Evolutionary conservation across 2,329 filamentous ascomycete species (phyloP).

Genomic region (Fusarium vanettenii): DNA sequence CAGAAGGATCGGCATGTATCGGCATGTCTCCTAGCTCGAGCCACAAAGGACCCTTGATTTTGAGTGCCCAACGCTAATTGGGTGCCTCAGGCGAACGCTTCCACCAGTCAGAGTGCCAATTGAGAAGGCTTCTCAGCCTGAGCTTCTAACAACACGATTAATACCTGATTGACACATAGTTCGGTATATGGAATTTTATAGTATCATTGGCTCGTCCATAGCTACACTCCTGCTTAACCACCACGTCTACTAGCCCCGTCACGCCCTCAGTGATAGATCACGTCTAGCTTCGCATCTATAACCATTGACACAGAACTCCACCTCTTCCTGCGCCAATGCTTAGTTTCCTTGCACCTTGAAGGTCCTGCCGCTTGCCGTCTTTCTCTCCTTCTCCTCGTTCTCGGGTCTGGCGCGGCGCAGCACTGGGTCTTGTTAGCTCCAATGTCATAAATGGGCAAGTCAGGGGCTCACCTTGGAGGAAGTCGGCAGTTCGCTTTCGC

Average conservation of each 20-base stretch:
- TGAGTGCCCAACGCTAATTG: conserved; percentile 32
- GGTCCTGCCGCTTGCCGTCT: conserved; percentile 95
- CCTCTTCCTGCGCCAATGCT: conserved; percentile 18
- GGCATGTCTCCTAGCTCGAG: conserved; percentile 8
- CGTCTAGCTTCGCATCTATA: conserved; percentile 7
- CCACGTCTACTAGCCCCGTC: conserved; percentile 15
- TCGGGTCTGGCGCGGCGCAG: conserved; percentile 94
- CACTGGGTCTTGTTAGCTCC: conserved; percentile 66
- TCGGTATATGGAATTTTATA: conserved; percentile 30
- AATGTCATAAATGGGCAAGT: not conserved
- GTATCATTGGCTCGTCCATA: conserved; percentile 41
- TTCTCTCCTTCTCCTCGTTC: conserved; percentile 95
- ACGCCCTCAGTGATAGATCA: not conserved
- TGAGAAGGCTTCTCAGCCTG: not conserved
- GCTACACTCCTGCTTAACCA: conserved; percentile 11
- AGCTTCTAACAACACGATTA: not conserved
- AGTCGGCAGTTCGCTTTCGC: conserved; percentile 97
- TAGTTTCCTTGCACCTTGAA: conserved; percentile 71
- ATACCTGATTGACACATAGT: not conserved
- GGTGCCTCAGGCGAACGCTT: conserved; percentile 38
- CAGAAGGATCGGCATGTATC: conserved; percentile 25
- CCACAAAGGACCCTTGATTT: conserved; percentile 27
- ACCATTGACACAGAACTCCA: conserved; percentile 18
- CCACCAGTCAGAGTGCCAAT: not conserved
- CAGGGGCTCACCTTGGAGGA: conserved; percentile 85